Evolutionary conservation across 441 rosid genomes (phyloP).

Genomic region (Corymbia citriodora): DNA sequence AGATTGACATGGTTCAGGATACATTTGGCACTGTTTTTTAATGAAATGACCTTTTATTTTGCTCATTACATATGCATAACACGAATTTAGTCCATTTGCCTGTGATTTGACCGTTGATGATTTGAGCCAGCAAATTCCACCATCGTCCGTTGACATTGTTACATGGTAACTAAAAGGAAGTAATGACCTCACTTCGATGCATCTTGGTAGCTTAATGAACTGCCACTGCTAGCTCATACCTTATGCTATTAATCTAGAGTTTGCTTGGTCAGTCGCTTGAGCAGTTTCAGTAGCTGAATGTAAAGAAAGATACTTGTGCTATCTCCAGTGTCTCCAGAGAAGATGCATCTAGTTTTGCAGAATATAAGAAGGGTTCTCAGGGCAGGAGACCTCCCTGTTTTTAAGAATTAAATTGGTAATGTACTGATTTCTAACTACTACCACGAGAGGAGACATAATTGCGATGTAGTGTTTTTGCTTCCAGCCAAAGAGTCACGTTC

Average conservation of each 20-base stretch:
- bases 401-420: neutral
- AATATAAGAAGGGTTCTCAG: constrained; percentile 56
- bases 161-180: constrained; percentile 46
- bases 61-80: constrained; percentile 61
- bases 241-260: neutral
- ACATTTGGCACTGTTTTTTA: neutral
- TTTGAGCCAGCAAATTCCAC: constrained; percentile 58
- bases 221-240: neutral
- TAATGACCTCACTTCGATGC: neutral
- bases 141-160: constrained; percentile 70
- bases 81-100: constrained; percentile 45
- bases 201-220: neutral
- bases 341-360: constrained; percentile 64
- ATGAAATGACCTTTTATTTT: neutral
- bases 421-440: neutral
- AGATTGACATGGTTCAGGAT: neutral
- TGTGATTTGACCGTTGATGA: constrained; percentile 69
- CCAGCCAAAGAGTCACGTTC: constrained; percentile 77
- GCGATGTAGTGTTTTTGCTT: neutral
- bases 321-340: constrained; percentile 88
- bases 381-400: neutral
- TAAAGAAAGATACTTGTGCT: constrained; percentile 82
- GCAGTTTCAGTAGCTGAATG: constrained; percentile 29
- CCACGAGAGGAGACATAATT: neutral
- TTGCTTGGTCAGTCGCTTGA: constrained; percentile 3